Percentiles rank a stretch among this genome's conserved stretches.
Conservation (phyloP, 179 eudicot genomes). For the Silene vulgaris region DNA sequence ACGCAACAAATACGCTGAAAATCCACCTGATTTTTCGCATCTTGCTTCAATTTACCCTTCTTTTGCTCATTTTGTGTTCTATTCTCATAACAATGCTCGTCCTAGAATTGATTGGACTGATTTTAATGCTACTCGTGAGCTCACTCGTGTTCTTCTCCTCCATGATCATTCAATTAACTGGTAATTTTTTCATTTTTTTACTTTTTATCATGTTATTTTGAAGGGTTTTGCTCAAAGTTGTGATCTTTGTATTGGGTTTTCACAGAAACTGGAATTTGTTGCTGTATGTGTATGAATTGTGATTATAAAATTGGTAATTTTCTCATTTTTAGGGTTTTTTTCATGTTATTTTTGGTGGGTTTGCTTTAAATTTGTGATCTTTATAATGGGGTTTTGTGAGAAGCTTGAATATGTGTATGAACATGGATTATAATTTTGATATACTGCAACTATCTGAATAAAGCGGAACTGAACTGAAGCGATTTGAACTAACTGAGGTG, state of each 20-base stretch:
- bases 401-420: not conserved
- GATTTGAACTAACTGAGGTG: no score
- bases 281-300: not conserved
- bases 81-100: constrained; percentile 53
- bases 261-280: not conserved
- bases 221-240: constrained; percentile 11
- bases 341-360: no score
- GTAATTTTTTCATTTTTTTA: constrained; percentile 18
- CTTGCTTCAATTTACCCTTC: constrained; percentile 73
- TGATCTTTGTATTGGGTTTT: constrained; percentile 12
- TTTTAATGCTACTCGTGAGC: constrained; percentile 84
- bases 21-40: constrained; percentile 64
- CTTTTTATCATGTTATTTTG: not conserved
- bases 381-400: not conserved
- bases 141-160: constrained; percentile 72
- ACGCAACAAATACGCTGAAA: constrained; percentile 65
- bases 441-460: no score
- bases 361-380: constrained; percentile 10
- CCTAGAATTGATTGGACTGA: constrained; percentile 92
- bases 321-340: not conserved
- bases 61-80: constrained; percentile 56
- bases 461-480: no score
- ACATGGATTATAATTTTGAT: not conserved
- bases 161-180: constrained; percentile 74
- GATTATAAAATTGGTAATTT: not conserved